phyloP scores from a whole-genome alignment of 371 early-diverging fungal species.

The Mortierella sp. region DNA sequence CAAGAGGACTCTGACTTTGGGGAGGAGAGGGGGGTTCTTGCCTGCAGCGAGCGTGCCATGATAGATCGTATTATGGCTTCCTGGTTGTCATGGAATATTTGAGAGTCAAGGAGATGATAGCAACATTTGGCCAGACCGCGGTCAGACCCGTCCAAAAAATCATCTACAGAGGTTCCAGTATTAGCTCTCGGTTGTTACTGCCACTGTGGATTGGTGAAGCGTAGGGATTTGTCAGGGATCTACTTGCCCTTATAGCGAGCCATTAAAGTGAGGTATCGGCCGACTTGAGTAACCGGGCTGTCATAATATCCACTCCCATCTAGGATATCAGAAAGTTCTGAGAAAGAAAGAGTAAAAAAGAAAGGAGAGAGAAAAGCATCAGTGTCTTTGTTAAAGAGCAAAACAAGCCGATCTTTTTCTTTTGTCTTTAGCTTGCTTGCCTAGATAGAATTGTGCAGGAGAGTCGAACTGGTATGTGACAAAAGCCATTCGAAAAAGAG shows the following conservation, averaged over 20 bases:
- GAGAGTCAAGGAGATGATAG: constrained; percentile 74
- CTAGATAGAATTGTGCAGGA: constrained; percentile 58
- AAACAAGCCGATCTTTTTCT: too few species aligned
- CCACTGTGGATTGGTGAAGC: too few species aligned
- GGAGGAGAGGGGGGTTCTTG: neutral
- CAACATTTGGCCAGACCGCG: constrained; percentile 66
- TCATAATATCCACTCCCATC: constrained; percentile 52
- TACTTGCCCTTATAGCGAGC: constrained; percentile 47
- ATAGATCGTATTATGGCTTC: constrained; percentile 66
- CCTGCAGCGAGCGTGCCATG: constrained; percentile 53
- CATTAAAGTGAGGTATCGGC: constrained; percentile 56
- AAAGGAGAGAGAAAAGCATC: neutral
- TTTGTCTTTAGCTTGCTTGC: constrained; percentile 26
- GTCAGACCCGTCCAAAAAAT: constrained; percentile 55
- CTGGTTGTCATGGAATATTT: constrained; percentile 68
- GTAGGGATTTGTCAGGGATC: too few species aligned
- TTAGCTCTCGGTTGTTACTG: too few species aligned
- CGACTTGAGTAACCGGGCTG: constrained; percentile 53
- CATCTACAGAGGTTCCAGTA: constrained; percentile 54
- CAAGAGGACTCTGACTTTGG: too few species aligned
- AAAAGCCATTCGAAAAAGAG: constrained; percentile 23
- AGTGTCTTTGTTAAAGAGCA: too few species aligned
- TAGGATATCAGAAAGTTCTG: constrained; percentile 63
- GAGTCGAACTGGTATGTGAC: constrained; percentile 44
- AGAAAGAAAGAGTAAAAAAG: neutral